A percentile compares a stretch with the other conserved stretches of the same genome.
Evolutionary conservation across 164 flowering plant genomes (phyloP).

Genomic region (Dillenia suffruticosa): DNA sequence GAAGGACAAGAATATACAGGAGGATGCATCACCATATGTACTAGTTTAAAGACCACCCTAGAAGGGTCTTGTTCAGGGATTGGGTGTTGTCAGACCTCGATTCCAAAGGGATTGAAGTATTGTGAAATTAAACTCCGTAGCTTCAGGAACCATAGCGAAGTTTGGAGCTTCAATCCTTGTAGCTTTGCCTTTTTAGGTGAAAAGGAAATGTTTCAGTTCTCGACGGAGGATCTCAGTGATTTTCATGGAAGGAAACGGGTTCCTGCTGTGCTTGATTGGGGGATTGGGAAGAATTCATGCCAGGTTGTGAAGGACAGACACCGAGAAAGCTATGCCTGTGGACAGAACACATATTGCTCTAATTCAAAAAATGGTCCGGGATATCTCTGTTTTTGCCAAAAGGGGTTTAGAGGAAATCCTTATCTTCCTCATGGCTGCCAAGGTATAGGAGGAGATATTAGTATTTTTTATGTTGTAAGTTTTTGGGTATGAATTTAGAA

Average conservation of each 20-base stretch:
- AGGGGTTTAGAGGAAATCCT: slow-evolving; percentile 11
- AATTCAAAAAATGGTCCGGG: not conserved
- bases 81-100: slow-evolving; percentile 9
- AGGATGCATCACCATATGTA: slow-evolving; percentile 6
- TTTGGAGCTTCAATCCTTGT: slow-evolving; percentile 9
- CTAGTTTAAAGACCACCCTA: too few species aligned
- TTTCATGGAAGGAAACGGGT: not conserved
- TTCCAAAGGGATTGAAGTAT: not conserved
- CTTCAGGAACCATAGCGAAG: not conserved
- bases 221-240: not conserved
- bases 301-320: not conserved
- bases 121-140: not conserved
- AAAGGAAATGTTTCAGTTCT: not conserved
- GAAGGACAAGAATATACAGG: not conserved
- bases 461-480: too few species aligned
- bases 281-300: not conserved
- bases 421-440: slow-evolving; percentile 8
- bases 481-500: not conserved
- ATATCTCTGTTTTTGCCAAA: slow-evolving; percentile 4
- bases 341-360: not conserved
- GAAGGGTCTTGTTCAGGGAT: slow-evolving; percentile 4
- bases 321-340: not conserved
- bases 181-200: not conserved
- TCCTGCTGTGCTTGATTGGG: slow-evolving; percentile 8
- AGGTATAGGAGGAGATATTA: slow-evolving; percentile 4